phyloP scores from a whole-genome alignment of 306 rosid genomes.

The Ormosia semicastrata region DNA sequence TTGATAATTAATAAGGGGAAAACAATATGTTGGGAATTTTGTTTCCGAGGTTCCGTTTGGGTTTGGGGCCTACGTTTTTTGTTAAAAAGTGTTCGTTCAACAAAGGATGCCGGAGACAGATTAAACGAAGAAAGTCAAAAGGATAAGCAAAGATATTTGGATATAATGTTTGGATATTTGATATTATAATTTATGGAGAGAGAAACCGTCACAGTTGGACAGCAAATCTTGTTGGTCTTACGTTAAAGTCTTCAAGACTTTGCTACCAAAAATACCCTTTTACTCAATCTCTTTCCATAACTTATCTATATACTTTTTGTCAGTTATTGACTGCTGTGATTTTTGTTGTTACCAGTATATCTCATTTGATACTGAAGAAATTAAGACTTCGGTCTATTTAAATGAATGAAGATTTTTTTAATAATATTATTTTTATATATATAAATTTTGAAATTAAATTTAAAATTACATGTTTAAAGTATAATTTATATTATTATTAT shows the following conservation, averaged over 20 bases:
- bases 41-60: constrained; percentile 39
- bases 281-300: background rate
- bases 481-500: too few relatives aligned
- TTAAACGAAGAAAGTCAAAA: constrained; percentile 53
- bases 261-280: constrained; percentile 5
- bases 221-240: constrained; percentile 44
- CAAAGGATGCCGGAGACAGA: constrained; percentile 42
- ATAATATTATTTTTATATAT: too few relatives aligned
- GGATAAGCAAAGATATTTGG: background rate
- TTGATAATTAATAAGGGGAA: background rate
- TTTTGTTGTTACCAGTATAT: too few relatives aligned
- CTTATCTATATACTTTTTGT: background rate
- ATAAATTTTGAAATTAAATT: too few relatives aligned
- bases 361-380: too few relatives aligned
- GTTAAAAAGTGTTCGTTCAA: constrained; percentile 44
- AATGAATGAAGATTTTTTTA: too few relatives aligned
- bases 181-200: background rate
- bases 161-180: background rate
- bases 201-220: constrained; percentile 39
- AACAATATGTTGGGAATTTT: constrained; percentile 7
- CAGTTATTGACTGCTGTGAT: too few relatives aligned
- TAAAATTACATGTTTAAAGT: too few relatives aligned
- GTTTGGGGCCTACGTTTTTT: constrained; percentile 25
- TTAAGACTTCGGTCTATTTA: too few relatives aligned
- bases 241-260: constrained; percentile 28